Percentiles rank a stretch among this genome's conserved stretches.
phyloP scores from a whole-genome alignment of 2,329 filamentous ascomycete genomes.

The Lasiodiplodia sp. region DNA sequence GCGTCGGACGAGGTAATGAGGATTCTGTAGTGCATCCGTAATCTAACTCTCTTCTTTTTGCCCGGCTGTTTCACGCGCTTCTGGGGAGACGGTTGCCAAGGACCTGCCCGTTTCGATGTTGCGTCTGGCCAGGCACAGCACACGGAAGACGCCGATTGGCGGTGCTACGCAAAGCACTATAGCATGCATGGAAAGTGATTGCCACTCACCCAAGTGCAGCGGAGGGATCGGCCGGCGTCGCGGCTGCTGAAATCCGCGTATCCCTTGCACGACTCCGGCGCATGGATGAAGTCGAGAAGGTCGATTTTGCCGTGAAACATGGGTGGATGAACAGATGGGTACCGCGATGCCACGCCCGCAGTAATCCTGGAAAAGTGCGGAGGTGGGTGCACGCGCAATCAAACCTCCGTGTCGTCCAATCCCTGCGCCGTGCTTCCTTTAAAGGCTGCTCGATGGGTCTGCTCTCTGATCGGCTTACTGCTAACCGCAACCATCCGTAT shows the following conservation, averaged over 20 bases:
- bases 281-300: constrained; percentile 8
- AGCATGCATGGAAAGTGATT: constrained; percentile 15
- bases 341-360: background rate
- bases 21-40: constrained; percentile 2
- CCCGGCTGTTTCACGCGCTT: constrained; percentile 17
- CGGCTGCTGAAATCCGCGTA: constrained; percentile 1
- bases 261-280: constrained; percentile 23
- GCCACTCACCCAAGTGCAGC: constrained; percentile 6
- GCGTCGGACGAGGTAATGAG: constrained; percentile 1
- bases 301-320: constrained; percentile 21
- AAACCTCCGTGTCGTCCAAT: background rate
- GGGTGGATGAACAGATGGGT: constrained; percentile 6
- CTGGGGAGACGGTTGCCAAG: constrained; percentile 15
- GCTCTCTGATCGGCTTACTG: constrained; percentile 4
- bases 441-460: constrained; percentile 13
- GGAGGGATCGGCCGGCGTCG: constrained; percentile 18
- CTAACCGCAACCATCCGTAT: constrained; percentile 22
- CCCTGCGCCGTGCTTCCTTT: constrained; percentile 9
- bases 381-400: constrained; percentile 8
- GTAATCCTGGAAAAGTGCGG: constrained; percentile 7
- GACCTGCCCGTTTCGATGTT: constrained; percentile 9
- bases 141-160: constrained; percentile 21
- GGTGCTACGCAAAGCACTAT: background rate
- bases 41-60: constrained; percentile 1
- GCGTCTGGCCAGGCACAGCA: background rate